Evolutionary conservation across 2,329 filamentous ascomycete species (phyloP), one percentile per base, ranked within the genome.

Genomic region (Westerdykella sp.): DNA sequence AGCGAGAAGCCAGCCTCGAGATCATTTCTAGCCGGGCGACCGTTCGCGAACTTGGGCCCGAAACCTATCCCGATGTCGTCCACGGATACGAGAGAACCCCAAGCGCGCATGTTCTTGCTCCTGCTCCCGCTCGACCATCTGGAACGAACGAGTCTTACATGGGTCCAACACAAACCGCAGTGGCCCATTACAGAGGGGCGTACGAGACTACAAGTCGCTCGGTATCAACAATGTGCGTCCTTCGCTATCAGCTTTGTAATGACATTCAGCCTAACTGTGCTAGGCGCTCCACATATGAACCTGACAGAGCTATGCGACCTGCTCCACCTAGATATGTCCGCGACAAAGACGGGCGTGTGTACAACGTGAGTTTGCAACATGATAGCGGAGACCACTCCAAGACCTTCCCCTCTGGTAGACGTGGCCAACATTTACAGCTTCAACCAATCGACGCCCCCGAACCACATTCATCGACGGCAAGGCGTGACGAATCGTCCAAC

Each of bases 1-100:
- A 55, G 37, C 53, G 62, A 25, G 59, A 60, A 35, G 50, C 55
- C 30, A 63, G 59, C 41, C 55, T 61, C 52, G 60, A 65, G 40
- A 60, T 64, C 16, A 54, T 63, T 7, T 60, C 55, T 6, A 60
- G 54, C 43, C 57, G 59, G 41, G 60, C 62, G 32, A 58, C 51
- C 45, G 59, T 55, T n/a, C 56, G 54, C 31, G 61, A 65, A 36
- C 49, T 65, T 35, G 32, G n/a, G 13, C 53, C 57, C 37, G 54
- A 28, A 9, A 28, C 25, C 25, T 28, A 28, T 28, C 25, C 25
- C 7, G 25, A 28, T 28, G 11, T 28, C 7, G 7, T 12, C 3
- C 25, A 7, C 7, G 25, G 25, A 12, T 28, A 28, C 11, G 25
- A 28, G 25, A 28, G 25, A 12, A 28, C 9, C 9, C 7, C 25